phyloP scores from a whole-genome alignment of 352 stramenopile species.

The Globisporangium camurandrum region DNA sequence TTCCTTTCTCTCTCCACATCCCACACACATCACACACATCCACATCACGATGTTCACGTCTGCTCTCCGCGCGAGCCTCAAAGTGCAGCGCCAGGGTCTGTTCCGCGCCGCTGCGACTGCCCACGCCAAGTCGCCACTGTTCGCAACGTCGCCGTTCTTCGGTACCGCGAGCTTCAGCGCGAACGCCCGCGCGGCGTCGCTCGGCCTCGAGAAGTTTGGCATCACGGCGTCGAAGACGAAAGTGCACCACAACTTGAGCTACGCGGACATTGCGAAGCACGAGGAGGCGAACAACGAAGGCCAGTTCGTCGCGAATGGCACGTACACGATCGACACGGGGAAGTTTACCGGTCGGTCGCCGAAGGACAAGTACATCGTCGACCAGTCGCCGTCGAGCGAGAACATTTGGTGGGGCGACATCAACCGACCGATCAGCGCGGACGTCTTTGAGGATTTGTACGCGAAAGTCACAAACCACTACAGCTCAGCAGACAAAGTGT shows the following conservation, averaged over 20 bases:
- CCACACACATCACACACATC: not conserved
- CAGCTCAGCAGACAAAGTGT: conserved; percentile 88
- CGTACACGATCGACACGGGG: conserved; percentile 96
- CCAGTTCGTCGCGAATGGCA: conserved; percentile 86
- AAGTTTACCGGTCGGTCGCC: conserved; percentile 98
- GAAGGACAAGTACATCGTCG: conserved; percentile 98
- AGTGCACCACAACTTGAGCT: conserved; percentile 95
- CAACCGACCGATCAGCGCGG: conserved; percentile 90
- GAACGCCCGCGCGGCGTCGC: conserved; percentile 34
- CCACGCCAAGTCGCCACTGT: conserved; percentile 11
- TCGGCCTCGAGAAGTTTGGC: conserved; percentile 85
- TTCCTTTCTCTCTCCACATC: not conserved
- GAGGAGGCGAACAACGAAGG: conserved; percentile 93
- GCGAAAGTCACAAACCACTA: conserved; percentile 92
- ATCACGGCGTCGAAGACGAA: conserved; percentile 87
- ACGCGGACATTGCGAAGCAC: conserved; percentile 93
- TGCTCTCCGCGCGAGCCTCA: conserved; percentile 46
- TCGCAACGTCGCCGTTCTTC: conserved; percentile 17
- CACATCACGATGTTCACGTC: conserved; percentile 41
- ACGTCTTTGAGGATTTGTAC: conserved; percentile 96
- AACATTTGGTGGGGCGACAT: conserved; percentile 97
- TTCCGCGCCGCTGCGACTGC: conserved; percentile 23
- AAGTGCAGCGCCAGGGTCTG: conserved; percentile 39
- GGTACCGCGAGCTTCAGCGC: conserved; percentile 30
- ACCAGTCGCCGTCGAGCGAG: conserved; percentile 86